A percentile compares a stretch with the other conserved stretches of the same genome.
Evolutionary conservation across 2,329 filamentous ascomycete species (phyloP).

Genomic region (Calonectria hawksworthii): DNA sequence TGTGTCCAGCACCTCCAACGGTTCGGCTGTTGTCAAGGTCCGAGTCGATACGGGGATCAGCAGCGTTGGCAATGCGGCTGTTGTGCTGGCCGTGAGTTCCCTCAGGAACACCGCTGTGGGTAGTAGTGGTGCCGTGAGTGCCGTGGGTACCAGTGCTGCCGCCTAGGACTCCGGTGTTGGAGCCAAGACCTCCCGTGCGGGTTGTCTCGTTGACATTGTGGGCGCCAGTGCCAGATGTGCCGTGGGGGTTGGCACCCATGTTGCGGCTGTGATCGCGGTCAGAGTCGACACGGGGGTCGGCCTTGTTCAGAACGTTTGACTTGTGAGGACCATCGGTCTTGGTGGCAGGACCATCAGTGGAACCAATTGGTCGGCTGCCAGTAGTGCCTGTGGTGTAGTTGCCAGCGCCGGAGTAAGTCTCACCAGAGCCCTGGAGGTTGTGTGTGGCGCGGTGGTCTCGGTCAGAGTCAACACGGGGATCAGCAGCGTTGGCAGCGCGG

Average conservation of each 20-base stretch:
- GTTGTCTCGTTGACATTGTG: conserved; percentile 52
- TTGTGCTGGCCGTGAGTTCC: conserved; percentile 58
- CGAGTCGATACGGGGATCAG: conserved; percentile 67
- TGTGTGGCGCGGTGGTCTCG: conserved; percentile 54
- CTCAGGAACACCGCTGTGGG: conserved; percentile 33
- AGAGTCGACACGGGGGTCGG: conserved; percentile 68
- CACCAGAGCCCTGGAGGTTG: conserved; percentile 28
- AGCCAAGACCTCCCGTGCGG: conserved; percentile 20
- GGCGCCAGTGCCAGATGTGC: conserved; percentile 43
- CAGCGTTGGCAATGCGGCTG: conserved; percentile 62
- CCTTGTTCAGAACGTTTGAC: conserved; percentile 62
- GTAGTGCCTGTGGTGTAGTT: conserved; percentile 52
- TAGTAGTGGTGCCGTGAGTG: neutral
- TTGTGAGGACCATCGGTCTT: conserved; percentile 60
- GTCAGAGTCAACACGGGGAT: conserved; percentile 67
- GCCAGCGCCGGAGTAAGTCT: conserved; percentile 46
- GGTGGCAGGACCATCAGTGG: conserved; percentile 39
- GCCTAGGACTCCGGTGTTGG: conserved; percentile 10
- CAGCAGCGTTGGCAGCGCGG: conserved; percentile 58
- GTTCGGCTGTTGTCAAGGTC: conserved; percentile 59
- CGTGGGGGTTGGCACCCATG: conserved; percentile 51
- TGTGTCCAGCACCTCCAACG: conserved; percentile 40
- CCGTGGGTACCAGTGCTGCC: neutral
- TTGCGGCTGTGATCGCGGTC: conserved; percentile 59
- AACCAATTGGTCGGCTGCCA: conserved; percentile 9